A percentile compares a stretch with the other conserved stretches of the same genome.
These are phyloP conservation scores for Neoboletus magnificus DNA, from an alignment of 768 basidiomycete genomes.

Conservation along the genomic window DNA sequence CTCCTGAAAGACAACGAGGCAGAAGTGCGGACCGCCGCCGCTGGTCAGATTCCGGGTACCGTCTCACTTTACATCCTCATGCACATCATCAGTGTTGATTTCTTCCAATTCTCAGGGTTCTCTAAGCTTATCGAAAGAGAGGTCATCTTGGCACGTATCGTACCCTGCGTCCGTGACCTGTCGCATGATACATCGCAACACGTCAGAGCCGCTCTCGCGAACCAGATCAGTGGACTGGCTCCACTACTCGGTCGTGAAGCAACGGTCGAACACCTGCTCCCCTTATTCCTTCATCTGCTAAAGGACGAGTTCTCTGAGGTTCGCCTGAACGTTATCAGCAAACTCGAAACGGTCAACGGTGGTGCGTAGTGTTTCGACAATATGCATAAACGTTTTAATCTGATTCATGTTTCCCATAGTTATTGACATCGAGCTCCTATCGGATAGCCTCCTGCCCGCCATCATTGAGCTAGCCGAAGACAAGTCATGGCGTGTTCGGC, in stretches of 20 bases:
- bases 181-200: constrained; percentile 95
- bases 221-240: constrained; percentile 93
- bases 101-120: constrained; percentile 61
- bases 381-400: not conserved
- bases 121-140: constrained; percentile 91
- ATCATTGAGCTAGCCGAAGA: constrained; percentile 98
- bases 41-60: constrained; percentile 94
- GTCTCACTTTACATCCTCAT: constrained; percentile 1
- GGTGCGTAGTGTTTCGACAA: constrained; percentile 47
- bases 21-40: constrained; percentile 93
- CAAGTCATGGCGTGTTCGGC: constrained; percentile 99
- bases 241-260: constrained; percentile 90
- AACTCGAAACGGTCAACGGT: constrained; percentile 91
- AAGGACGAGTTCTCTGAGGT: constrained; percentile 99
- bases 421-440: constrained; percentile 95
- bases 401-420: constrained; percentile 46
- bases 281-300: constrained; percentile 90
- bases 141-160: constrained; percentile 86
- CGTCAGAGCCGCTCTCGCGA: constrained; percentile 93
- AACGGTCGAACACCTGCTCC: constrained; percentile 95
- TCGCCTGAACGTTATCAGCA: constrained; percentile 95
- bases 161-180: constrained; percentile 93
- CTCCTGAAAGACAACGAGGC: constrained; percentile 98
- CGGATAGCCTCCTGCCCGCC: constrained; percentile 93
- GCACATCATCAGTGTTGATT: constrained; percentile 4